These are phyloP conservation scores for Alternaria burnsii DNA, from an alignment of 2,329 filamentous ascomycete species.

Conservation along the genomic window DNA sequence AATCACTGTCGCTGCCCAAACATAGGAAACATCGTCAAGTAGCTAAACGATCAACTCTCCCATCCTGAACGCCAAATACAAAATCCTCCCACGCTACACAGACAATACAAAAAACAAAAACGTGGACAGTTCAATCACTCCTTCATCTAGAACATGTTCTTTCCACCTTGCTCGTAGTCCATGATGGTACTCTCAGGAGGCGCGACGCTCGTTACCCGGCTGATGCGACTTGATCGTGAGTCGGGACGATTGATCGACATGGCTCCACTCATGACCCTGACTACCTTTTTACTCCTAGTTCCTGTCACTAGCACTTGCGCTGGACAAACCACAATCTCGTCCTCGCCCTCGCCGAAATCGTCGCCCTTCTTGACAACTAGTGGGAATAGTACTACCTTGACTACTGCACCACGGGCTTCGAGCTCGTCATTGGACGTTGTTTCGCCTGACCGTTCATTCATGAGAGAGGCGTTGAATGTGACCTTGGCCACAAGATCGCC, in stretches of 20 bases:
- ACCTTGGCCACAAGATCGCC: constrained; percentile 90
- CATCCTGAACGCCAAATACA: constrained; percentile 11
- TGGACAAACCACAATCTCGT: constrained; percentile 94
- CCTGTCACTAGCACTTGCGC: constrained; percentile 87
- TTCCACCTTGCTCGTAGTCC: constrained; percentile 39
- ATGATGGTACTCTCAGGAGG: constrained; percentile 46
- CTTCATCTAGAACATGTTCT: constrained; percentile 39
- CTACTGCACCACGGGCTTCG: constrained; percentile 76
- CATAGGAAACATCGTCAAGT: constrained; percentile 7
- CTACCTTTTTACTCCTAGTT: constrained; percentile 57
- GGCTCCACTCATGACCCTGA: constrained; percentile 59
- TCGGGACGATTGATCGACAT: constrained; percentile 56
- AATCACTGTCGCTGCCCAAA: constrained; percentile 1
- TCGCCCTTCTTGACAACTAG: constrained; percentile 96
- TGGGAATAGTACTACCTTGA: constrained; percentile 93
- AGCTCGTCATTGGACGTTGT: constrained; percentile 78
- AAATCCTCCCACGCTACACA: constrained; percentile 14
- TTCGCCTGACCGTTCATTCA: constrained; percentile 88
- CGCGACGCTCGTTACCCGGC: constrained; percentile 40
- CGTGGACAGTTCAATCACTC: constrained; percentile 5
- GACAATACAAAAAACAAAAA: constrained; percentile 11
- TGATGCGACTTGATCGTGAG: constrained; percentile 34
- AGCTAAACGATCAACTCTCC: background rate
- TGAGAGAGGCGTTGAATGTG: constrained; percentile 88
- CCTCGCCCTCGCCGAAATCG: constrained; percentile 84